A percentile compares a stretch with the other conserved stretches of the same genome.
phyloP scores from a whole-genome alignment of 768 basidiomycete species.

The Russula abietina region DNA sequence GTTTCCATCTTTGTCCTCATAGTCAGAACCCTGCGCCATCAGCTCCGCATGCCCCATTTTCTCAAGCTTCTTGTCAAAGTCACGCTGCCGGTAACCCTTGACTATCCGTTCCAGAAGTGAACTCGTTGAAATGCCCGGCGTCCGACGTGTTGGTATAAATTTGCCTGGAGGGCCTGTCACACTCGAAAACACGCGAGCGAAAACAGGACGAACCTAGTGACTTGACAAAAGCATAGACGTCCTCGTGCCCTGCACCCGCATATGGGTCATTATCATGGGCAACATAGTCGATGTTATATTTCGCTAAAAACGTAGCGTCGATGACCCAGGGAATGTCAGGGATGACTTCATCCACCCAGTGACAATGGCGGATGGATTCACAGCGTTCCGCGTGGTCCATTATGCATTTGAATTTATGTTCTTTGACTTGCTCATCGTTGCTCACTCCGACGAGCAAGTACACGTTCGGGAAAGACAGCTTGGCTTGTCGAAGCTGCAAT shows the following conservation, averaged over 20 bases:
- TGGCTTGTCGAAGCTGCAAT: conserved; percentile 92
- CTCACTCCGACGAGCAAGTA: conserved; percentile 91
- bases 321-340: conserved; percentile 90
- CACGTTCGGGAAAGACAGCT: conserved; percentile 85
- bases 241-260: conserved; percentile 66
- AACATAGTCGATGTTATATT: conserved; percentile 90
- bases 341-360: conserved; percentile 94
- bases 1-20: conserved; percentile 27
- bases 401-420: conserved; percentile 76
- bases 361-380: conserved; percentile 90
- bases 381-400: conserved; percentile 89
- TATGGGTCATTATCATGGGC: conserved; percentile 96
- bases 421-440: conserved; percentile 74
- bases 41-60: conserved; percentile 81
- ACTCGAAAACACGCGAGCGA: neutral
- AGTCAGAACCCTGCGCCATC: conserved; percentile 48
- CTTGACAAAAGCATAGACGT: conserved; percentile 83
- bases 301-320: conserved; percentile 72
- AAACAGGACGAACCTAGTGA: conserved; percentile 52
- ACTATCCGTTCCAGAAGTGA: conserved; percentile 91
- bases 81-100: conserved; percentile 71
- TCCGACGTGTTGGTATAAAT: conserved; percentile 92
- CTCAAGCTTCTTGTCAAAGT: conserved; percentile 83
- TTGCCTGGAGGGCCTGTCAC: conserved; percentile 49
- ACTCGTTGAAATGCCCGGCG: conserved; percentile 91